These are phyloP conservation scores for Mortierella polycephala DNA, from an alignment of 371 early-diverging fungal species.

Conservation along the genomic window DNA sequence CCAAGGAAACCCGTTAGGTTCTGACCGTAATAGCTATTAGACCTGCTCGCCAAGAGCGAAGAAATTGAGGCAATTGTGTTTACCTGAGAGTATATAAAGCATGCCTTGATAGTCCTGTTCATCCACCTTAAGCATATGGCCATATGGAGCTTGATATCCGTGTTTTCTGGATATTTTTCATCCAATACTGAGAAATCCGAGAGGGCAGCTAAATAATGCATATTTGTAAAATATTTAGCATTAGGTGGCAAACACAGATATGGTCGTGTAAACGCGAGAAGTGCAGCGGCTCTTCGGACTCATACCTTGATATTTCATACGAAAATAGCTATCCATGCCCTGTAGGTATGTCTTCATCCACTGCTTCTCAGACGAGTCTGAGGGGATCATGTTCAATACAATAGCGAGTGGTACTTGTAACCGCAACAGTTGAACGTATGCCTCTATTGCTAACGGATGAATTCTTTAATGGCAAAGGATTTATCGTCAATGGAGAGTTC, in stretches of 20 bases:
- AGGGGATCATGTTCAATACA: slow-evolving; percentile 30
- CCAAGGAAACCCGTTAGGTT: background rate
- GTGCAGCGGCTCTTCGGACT: background rate
- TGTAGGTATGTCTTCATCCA: slow-evolving; percentile 46
- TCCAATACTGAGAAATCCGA: slow-evolving; percentile 20
- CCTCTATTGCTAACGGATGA: slow-evolving; percentile 40
- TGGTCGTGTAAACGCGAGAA: background rate
- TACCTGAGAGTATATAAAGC: slow-evolving; percentile 30
- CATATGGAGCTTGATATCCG: slow-evolving; percentile 27
- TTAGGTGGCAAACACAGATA: background rate
- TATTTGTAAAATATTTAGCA: background rate
- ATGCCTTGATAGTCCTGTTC: slow-evolving; percentile 17
- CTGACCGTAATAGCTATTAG: background rate
- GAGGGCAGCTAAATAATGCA: slow-evolving; percentile 12
- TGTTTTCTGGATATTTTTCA: slow-evolving; percentile 26
- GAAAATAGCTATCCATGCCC: slow-evolving; percentile 27
- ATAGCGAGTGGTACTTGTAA: slow-evolving; percentile 16
- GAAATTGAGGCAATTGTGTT: background rate
- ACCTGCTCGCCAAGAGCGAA: too few species aligned
- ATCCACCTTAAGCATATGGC: slow-evolving; percentile 31
- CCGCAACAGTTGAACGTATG: slow-evolving; percentile 22
- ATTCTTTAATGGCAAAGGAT: slow-evolving; percentile 4
- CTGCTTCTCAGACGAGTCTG: slow-evolving; percentile 13
- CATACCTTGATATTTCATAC: slow-evolving; percentile 30
- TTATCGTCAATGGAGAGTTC: too few species aligned